These are phyloP conservation scores for Amanita muscaria DNA, from an alignment of 768 basidiomycete species.

Conservation along the genomic window DNA sequence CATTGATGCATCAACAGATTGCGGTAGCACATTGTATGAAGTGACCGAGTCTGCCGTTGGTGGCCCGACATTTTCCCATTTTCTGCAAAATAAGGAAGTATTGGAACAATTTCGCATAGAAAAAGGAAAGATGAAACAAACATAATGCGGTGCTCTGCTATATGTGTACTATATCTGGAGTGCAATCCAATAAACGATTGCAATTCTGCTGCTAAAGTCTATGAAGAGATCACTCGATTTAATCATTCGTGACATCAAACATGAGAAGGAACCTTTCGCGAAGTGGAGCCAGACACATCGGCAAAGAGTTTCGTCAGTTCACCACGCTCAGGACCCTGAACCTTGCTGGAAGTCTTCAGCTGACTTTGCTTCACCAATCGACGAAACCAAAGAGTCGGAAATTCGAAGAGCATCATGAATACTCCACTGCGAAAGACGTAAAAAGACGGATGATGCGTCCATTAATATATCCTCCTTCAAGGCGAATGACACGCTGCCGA, in stretches of 20 bases:
- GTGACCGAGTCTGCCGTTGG: conserved; percentile 66
- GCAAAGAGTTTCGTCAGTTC: not conserved
- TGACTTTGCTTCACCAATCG: not conserved
- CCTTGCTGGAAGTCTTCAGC: not conserved
- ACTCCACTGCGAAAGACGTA: not conserved
- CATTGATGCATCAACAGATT: conserved; percentile 31
- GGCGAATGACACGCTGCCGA: not conserved
- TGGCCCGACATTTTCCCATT: conserved; percentile 66
- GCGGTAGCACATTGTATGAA: conserved; percentile 53
- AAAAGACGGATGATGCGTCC: not conserved
- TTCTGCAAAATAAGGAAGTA: conserved; percentile 30
- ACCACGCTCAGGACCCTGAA: not conserved
- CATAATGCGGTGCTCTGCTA: conserved; percentile 62
- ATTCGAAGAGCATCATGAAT: not conserved
- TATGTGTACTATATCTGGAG: conserved; percentile 69
- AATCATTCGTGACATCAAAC: not conserved
- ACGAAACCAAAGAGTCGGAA: not conserved
- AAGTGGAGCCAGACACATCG: not conserved
- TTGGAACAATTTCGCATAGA: conserved; percentile 54
- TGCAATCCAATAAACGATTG: conserved; percentile 77
- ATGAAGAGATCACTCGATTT: conserved; percentile 17
- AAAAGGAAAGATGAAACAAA: conserved; percentile 29
- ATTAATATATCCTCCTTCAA: not conserved
- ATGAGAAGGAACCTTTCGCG: not conserved
- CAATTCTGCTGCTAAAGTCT: conserved; percentile 73